These are phyloP conservation scores for Saturnispora quitensis DNA, from an alignment of 805 yeast species.

Conservation along the genomic window DNA sequence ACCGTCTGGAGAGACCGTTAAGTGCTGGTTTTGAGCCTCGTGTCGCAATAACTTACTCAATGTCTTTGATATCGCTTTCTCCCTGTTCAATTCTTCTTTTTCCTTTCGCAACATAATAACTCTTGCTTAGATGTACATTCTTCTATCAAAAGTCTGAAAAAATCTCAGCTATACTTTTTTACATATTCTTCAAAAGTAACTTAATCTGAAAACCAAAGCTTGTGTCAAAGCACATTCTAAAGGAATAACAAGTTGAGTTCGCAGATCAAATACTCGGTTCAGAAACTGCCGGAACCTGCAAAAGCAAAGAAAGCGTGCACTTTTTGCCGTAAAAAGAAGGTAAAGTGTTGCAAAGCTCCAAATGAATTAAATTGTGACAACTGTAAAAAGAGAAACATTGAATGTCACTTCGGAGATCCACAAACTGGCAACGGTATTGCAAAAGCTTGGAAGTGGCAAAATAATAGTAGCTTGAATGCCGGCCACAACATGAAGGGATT, in stretches of 20 bases:
- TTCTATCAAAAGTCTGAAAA: neutral
- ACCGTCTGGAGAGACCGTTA: conserved; percentile 60
- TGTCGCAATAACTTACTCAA: conserved; percentile 78
- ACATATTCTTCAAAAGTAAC: neutral
- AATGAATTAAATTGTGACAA: conserved; percentile 5
- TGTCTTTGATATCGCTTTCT: conserved; percentile 52
- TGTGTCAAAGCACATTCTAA: neutral
- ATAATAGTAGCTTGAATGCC: neutral
- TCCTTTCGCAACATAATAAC: neutral
- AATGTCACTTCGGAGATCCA: conserved; percentile 2
- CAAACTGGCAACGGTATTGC: neutral
- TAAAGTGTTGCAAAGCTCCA: conserved; percentile 12
- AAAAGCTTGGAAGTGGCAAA: conserved; percentile 6
- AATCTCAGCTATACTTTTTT: neutral
- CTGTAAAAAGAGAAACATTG: conserved; percentile 8
- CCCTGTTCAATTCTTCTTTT: conserved; percentile 1
- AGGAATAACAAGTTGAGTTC: neutral
- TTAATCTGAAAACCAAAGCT: neutral
- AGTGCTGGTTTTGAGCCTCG: conserved; percentile 61
- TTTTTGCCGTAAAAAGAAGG: conserved; percentile 15
- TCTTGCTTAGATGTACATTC: neutral
- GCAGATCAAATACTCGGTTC: neutral
- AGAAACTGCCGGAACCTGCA: conserved; percentile 4
- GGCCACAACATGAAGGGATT: neutral
- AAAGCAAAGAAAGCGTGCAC: conserved; percentile 13